Conservation (phyloP, 177 flowering plant species). For the Tripterygium wilfordii region DNA sequence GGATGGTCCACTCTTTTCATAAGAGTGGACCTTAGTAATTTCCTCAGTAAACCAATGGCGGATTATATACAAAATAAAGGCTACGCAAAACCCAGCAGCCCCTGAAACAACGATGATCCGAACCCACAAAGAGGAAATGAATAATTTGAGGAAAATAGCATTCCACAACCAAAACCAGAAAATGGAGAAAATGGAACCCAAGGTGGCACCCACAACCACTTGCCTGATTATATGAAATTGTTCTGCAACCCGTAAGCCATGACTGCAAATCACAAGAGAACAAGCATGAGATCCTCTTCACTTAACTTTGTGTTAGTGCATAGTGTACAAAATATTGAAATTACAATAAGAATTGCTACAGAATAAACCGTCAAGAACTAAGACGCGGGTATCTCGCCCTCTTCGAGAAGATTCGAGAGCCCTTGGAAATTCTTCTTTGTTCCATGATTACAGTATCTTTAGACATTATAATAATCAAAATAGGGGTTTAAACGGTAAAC, state of each 20-base stretch:
- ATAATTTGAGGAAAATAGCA: constrained; percentile 44
- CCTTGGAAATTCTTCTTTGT: too few species aligned
- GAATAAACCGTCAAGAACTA: too few species aligned
- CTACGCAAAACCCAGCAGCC: constrained; percentile 32
- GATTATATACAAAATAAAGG: constrained; percentile 42
- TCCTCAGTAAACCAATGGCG: constrained; percentile 51
- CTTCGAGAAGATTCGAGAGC: too few species aligned
- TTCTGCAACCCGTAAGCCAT: constrained; percentile 85
- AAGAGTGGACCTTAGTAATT: too few species aligned
- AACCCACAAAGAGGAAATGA: constrained; percentile 48
- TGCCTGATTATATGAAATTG: constrained; percentile 67
- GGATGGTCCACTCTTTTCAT: too few species aligned
- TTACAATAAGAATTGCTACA: too few species aligned
- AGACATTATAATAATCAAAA: too few species aligned
- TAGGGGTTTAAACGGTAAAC: too few species aligned
- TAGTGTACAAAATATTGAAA: too few species aligned
- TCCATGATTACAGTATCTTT: too few species aligned
- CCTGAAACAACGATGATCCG: constrained; percentile 33
- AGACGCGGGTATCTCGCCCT: too few species aligned
- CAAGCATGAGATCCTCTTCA: constrained; percentile 4
- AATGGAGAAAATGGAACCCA: constrained; percentile 51
- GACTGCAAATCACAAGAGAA: constrained; percentile 43
- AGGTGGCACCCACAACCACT: constrained; percentile 66
- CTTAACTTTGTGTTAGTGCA: too few species aligned
- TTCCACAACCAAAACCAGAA: constrained; percentile 74